Base-by-base conservation (phyloP, 768 basidiomycete genomes). In the Mycena albidolilacea region DNA sequence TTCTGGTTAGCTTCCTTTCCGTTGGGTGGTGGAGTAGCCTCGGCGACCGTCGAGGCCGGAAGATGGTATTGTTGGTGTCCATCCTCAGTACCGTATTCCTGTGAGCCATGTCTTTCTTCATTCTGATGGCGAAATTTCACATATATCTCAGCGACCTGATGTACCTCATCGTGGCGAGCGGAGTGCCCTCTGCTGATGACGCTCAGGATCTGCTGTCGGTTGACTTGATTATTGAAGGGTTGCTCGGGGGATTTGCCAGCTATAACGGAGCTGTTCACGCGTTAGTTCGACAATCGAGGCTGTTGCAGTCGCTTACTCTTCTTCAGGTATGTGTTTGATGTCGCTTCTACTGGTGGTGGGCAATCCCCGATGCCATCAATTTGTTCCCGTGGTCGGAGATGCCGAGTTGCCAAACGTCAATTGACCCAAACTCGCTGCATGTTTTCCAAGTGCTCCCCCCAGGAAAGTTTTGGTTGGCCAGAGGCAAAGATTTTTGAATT, bases 11-110 rank as follows among this genome's bases (percentile, higher is more conserved):
- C 55, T 71, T 71, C 35, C 19, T 46, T 7, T 60, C 17, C 3
- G 41, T 71, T 0, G 70, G 70, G 1, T 71, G 70, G 70, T 71
- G 70, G 70, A 71, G 64, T 9, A n/a, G 64, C 3, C 11, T 66
- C 7, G 57, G 64, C 7, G 70, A 71, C 59, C 57, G 59, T 4
- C 57, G 59, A 5, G 70, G 70, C 1, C 46, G 64, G 12, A 66
- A 43, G 12, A 57, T 44, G 1, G 59, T 71, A 2, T 43, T 71
- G 38, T 46, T 71, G 15, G 7, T 55, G 11, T 60, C 70, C 7
- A 10, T 71, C 12, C 3, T 62, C 21, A 64, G 70, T 5, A 21
- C 46, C 1, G 4, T 71, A 11, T 17, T 71, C 30, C 30, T 59
- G 70, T 65, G n/a, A 5, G 69, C 59, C 7, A 10, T 17, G 46